These are phyloP conservation scores for Cystobasidiaceae sp. DNA, from an alignment of 1,284 basidiomycete species.

Conservation along the genomic window DNA sequence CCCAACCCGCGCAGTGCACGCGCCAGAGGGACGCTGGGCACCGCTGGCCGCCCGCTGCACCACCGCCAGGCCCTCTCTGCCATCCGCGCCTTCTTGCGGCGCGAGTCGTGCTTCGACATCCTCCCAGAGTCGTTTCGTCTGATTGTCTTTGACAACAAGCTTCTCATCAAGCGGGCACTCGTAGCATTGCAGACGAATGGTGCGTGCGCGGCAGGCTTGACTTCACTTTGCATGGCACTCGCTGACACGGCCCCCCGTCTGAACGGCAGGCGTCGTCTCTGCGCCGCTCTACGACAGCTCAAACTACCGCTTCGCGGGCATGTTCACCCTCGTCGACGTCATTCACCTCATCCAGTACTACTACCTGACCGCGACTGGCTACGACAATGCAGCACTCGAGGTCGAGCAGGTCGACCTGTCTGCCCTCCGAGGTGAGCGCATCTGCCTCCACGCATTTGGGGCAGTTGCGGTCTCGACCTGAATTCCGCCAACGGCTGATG, in stretches of 20 bases:
- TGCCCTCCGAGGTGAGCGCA: conserved; percentile 66
- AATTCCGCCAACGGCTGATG: not conserved
- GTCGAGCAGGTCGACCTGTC: conserved; percentile 93
- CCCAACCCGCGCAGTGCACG: not conserved
- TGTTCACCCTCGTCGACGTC: conserved; percentile 93
- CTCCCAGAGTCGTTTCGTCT: conserved; percentile 68
- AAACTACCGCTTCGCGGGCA: conserved; percentile 80
- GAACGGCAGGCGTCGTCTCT: conserved; percentile 84
- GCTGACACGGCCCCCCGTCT: not conserved
- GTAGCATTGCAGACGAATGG: conserved; percentile 84
- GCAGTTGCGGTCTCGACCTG: conserved; percentile 3
- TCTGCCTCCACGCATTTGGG: not conserved
- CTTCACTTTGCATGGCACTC: not conserved
- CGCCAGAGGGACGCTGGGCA: conserved; percentile 15
- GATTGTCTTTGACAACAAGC: conserved; percentile 90
- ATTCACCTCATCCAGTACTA: conserved; percentile 97
- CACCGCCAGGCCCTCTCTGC: conserved; percentile 34
- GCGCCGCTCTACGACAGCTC: conserved; percentile 98
- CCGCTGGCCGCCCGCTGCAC: conserved; percentile 25
- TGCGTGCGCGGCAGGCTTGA: conserved; percentile 46
- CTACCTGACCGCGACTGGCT: conserved; percentile 72
- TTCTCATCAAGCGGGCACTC: conserved; percentile 87
- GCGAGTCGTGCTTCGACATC: conserved; percentile 43
- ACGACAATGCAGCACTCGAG: conserved; percentile 80
- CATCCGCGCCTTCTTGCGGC: conserved; percentile 37